Base-by-base conservation (phyloP, 1,284 basidiomycete species). In the Pseudozyma pruni region DNA sequence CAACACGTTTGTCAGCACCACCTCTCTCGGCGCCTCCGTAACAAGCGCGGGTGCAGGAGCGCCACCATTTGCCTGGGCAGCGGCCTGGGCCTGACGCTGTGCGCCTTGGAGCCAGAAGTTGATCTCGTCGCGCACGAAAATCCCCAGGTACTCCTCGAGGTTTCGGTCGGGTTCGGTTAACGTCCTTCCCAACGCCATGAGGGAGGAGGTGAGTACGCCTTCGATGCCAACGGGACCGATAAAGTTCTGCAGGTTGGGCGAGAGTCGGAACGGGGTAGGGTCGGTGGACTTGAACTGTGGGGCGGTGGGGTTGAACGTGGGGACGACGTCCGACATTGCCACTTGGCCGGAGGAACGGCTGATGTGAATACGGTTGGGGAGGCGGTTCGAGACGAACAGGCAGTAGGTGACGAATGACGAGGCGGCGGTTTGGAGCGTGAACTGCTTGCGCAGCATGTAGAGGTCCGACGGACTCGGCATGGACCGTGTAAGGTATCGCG, bases 371-470 rank as follows among this genome's bases (percentile, higher is more conserved):
- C 94, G 89, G 16, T 88, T 86, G 0, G 95, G 95, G 7, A 89
- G 85, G 39, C 96, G 89, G 77, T 90, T 91, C 43, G 90, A 90
- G 48, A 98, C 86, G 74, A 89, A 92, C 72, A 97, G 88, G 38
- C 91, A 86, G 81, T 92, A 97, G 8, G 94, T 96, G 86, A 96
- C 90, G 86, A 98, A 98, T 76, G 91, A 91, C 37, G 88, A 89
- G 0, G 92, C 87, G 0, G 96, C 93, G 39, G 93, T 86, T 81
- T 98, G 94, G 39, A 91, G 84, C 10, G 94, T 90, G 83, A 98
- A 97, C 83, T 97, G 93, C 85, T 97, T 98, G 68, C 96, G 89
- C 89, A 98, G 93, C 64, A 92, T 88, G 94, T 95, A 99, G 6
- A 98, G 86, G 74, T 96, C 93, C 59, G 89, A 88, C 1, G 95